Base-by-base conservation (phyloP, 2,329 filamentous ascomycete genomes). In the Plectosphaerella sp. region DNA sequence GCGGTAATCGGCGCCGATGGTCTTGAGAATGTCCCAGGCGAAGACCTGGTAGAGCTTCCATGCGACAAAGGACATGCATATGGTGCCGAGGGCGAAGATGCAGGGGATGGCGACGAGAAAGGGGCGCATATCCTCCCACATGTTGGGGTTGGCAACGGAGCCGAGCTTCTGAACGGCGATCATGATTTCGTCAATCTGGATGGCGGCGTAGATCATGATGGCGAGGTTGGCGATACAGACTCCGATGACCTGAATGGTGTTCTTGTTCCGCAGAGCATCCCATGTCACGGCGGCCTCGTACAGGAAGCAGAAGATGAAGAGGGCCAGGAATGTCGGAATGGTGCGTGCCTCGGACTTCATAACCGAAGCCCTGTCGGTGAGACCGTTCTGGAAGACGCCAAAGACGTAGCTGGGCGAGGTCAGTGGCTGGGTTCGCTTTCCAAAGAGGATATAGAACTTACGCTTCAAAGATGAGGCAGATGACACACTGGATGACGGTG, bases 41-140 rank as follows among this genome's bases (percentile, higher is more conserved):
- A 99, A 99, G 69, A 97, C 93, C 65, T 96, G 91, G 67, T 99
- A 97, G 33, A 99, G 80, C 74, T 96, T 97, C 89, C 91, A 97
- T 2, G 93, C 86, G 49, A 92, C 76, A 56, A 91, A 87, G 14
- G 78, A 78, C 78, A 97, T 86, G 50, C 84, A 64, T 6, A 92
- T 58, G 3, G 89, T 93, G 28, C 83, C 83, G 28, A 95, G 71
- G 1, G 83, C 91, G 58, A 97, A 88, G 53, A 99, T 82, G 61
- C 82, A 85, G 0, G 94, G 94, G 51, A 95, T 91, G 11, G 93
- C 88, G 57, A 97, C 80, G 35, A 99, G 78, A 61, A 88, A 91
- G 1, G 90, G 87, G 61, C 82, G 78, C 33, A 92, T 80, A 52
- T 86, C 73, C 1, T 59, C 58, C 89, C 89, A 96, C 43, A 96